A percentile compares a stretch with the other conserved stretches of the same genome.
phyloP scores from a whole-genome alignment of 2,329 filamentous ascomycete genomes.

The Onygena corvina region DNA sequence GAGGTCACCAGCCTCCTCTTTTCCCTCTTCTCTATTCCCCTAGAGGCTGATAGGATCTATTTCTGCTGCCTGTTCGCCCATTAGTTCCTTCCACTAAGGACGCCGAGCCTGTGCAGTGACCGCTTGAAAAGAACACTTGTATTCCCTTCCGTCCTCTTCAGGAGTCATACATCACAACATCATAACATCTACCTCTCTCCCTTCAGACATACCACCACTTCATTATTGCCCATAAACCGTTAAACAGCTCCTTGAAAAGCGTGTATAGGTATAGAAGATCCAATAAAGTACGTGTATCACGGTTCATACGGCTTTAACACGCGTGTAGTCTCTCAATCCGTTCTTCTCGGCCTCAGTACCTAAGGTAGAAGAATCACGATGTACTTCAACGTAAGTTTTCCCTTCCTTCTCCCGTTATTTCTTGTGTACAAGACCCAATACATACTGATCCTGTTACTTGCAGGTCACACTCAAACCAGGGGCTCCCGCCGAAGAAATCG shows the following conservation, averaged over 20 bases:
- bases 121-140: neutral
- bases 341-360: neutral
- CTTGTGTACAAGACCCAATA: neutral
- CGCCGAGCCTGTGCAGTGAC: conserved; percentile 2
- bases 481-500: conserved; percentile 53
- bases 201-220: neutral
- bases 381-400: conserved; percentile 7
- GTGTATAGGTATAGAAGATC: neutral
- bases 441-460: neutral
- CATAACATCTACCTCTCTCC: neutral
- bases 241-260: neutral
- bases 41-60: neutral
- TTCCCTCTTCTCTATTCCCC: neutral
- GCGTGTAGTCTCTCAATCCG: neutral
- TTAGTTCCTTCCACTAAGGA: conserved; percentile 1
- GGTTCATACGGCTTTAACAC: neutral
- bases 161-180: neutral
- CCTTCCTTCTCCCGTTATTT: neutral
- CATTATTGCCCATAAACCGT: neutral
- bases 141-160: neutral
- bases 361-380: neutral
- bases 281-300: neutral
- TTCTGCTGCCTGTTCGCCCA: neutral
- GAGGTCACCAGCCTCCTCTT: neutral
- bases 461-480: conserved; percentile 71